Base-by-base conservation (phyloP, 2,329 filamentous ascomycete species). In the Biscogniauxia sp. region DNA sequence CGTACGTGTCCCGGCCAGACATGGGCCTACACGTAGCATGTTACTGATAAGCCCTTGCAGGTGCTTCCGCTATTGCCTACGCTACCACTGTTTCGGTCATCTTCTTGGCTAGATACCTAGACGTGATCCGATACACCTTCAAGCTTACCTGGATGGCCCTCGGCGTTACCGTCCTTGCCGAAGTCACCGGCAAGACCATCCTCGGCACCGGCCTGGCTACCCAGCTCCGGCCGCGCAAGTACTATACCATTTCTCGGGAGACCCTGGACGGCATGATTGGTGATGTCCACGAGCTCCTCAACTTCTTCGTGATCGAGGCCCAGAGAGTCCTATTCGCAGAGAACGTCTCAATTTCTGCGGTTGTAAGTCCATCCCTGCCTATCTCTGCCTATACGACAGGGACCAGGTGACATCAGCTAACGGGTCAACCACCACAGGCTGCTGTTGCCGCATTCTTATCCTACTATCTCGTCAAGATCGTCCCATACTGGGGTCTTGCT, bases 241-340 rank as follows among this genome's bases (percentile, higher is more conserved):
- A 90, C 78, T 88, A 87, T 75, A 88, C 86, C 5, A 75, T 90
- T 51, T 82, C 87, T 9, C 82, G 83, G 66, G 83, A 88, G 67
- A 86, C 84, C 6, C 75, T 90, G 49, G 84, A 90, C 68, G 74
- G 76, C 60, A 67, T 87, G 65, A 83, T 88, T 68, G 85, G 84
- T 59, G 88, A 90, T 66, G 78, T 87, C 50, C 84, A 89, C 70
- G 87, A 90, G 76, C 81, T 90, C 61, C 75, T 88, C 77, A 90
- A 90, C 81, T 90, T 90, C 75, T 87, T 90, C 68, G 80, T 89
- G 63, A 88, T 90, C 60, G 88, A 90, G 78, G 79, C 82, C 55
- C 88, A 90, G 79, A 83, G 87, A 63, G 84, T 90, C 66, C 71
- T 90, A 59, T 90, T 87, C 66, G 87, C 82, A 51, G 88, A 90